phyloP scores from a whole-genome alignment of 2,329 filamentous ascomycete species.

The Colletotrichum lentis region DNA sequence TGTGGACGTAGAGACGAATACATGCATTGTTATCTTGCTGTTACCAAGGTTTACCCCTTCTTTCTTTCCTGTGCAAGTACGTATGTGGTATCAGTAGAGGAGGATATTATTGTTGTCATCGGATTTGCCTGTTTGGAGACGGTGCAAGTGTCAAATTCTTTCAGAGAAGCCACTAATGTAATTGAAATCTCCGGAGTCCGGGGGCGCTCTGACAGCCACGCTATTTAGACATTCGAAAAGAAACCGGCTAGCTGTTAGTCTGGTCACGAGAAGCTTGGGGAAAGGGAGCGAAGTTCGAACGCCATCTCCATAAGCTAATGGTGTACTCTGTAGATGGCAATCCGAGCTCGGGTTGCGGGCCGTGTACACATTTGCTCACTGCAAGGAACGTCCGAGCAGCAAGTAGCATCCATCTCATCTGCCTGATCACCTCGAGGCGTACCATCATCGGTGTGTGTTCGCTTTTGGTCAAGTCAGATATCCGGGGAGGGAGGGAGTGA shows the following conservation, averaged over 20 bases:
- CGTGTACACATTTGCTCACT: not conserved
- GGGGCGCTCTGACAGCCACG: conserved; percentile 8
- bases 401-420: not conserved
- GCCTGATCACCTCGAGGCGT: not conserved
- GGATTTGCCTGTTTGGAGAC: not conserved
- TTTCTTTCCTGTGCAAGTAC: not conserved
- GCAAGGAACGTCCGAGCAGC: not conserved
- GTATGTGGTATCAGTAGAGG: not conserved
- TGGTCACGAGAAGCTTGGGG: not conserved
- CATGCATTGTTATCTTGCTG: conserved; percentile 12
- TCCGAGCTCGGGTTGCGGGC: not conserved
- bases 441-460: too few relatives aligned
- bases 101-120: not conserved
- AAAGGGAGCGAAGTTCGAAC: not conserved
- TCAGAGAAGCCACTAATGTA: not conserved
- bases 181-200: conserved; percentile 11
- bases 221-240: not conserved
- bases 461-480: not conserved
- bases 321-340: not conserved
- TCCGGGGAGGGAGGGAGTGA: not conserved
- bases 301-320: not conserved
- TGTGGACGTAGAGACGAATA: conserved; percentile 14
- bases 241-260: not conserved
- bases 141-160: not conserved
- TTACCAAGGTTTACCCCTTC: too few relatives aligned